These are phyloP conservation scores for Leptographium radiaticola DNA, from an alignment of 2,329 filamentous ascomycete genomes.

Conservation along the genomic window DNA sequence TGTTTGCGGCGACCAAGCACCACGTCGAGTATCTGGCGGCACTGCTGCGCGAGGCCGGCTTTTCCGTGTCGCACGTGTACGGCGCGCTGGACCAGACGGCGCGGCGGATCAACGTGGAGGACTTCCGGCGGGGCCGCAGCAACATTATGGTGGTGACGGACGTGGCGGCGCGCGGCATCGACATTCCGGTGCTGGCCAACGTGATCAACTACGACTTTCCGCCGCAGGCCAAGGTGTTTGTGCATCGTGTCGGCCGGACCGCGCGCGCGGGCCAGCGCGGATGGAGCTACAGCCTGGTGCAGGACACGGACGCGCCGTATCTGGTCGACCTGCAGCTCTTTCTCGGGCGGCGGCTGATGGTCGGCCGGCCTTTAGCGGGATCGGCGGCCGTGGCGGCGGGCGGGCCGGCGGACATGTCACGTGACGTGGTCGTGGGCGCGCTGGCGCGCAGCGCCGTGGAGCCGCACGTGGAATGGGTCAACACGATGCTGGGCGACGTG, in stretches of 20 bases:
- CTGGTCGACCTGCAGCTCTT: slow-evolving; percentile 90
- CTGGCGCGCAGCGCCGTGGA: slow-evolving; percentile 63
- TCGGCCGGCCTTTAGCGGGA: slow-evolving; percentile 52
- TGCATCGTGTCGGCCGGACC: slow-evolving; percentile 91
- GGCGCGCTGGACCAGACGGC: slow-evolving; percentile 90
- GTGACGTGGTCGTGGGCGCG: slow-evolving; percentile 73
- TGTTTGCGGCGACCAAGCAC: slow-evolving; percentile 92
- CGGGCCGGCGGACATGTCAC: slow-evolving; percentile 39
- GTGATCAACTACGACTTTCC: slow-evolving; percentile 99
- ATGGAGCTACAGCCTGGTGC: slow-evolving; percentile 89
- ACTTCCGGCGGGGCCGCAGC: slow-evolving; percentile 71
- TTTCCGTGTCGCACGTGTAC: slow-evolving; percentile 86
- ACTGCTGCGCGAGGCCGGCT: slow-evolving; percentile 70
- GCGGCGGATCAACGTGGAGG: slow-evolving; percentile 79
- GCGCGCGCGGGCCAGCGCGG: slow-evolving; percentile 85
- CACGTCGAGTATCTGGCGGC: slow-evolving; percentile 86
- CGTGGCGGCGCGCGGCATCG: slow-evolving; percentile 90
- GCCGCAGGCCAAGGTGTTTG: slow-evolving; percentile 89
- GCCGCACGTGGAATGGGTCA: slow-evolving; percentile 67
- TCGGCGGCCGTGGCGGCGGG: slow-evolving; percentile 21
- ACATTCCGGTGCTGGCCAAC: slow-evolving; percentile 91
- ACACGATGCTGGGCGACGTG: slow-evolving; percentile 62
- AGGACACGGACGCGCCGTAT: slow-evolving; percentile 81
- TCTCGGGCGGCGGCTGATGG: slow-evolving; percentile 66
- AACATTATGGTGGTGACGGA: slow-evolving; percentile 95